phyloP scores from a whole-genome alignment of 805 yeast species.

The Zygotorulaspora florentina region DNA sequence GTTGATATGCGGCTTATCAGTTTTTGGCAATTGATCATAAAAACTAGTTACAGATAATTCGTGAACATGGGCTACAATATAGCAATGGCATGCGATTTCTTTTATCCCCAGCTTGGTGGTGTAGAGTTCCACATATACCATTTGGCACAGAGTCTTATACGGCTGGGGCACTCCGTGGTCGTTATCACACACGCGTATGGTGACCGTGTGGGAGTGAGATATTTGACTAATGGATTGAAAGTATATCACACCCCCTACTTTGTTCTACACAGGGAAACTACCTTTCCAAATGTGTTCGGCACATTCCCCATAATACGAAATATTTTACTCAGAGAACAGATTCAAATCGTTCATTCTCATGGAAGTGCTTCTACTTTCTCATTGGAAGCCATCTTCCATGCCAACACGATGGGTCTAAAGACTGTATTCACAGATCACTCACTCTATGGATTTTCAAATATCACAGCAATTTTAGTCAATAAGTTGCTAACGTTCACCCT shows the following conservation, averaged over 20 bases:
- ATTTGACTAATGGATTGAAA: conserved; percentile 83
- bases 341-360: conserved; percentile 92
- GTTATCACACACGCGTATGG: conserved; percentile 88
- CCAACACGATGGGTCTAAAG: conserved; percentile 82
- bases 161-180: conserved; percentile 78
- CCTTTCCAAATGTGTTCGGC: conserved; percentile 85
- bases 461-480: conserved; percentile 79
- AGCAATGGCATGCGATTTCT: conserved; percentile 89
- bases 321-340: conserved; percentile 77
- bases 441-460: conserved; percentile 85
- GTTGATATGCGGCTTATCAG: neutral
- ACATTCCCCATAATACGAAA: conserved; percentile 82
- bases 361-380: conserved; percentile 84
- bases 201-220: conserved; percentile 74
- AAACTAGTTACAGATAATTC: too few species aligned
- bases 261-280: conserved; percentile 75
- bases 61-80: conserved; percentile 28
- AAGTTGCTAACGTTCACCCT: conserved; percentile 78
- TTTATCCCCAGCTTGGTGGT: conserved; percentile 98
- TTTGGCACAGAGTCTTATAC: conserved; percentile 74
- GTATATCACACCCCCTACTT: conserved; percentile 86
- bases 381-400: conserved; percentile 90
- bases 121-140: conserved; percentile 95
- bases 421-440: conserved; percentile 97
- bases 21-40: neutral